Percentiles rank a stretch among this genome's conserved stretches.
phyloP scores from a whole-genome alignment of 1,139 yeast genomes.

The Wickerhamiella pararugosa region DNA sequence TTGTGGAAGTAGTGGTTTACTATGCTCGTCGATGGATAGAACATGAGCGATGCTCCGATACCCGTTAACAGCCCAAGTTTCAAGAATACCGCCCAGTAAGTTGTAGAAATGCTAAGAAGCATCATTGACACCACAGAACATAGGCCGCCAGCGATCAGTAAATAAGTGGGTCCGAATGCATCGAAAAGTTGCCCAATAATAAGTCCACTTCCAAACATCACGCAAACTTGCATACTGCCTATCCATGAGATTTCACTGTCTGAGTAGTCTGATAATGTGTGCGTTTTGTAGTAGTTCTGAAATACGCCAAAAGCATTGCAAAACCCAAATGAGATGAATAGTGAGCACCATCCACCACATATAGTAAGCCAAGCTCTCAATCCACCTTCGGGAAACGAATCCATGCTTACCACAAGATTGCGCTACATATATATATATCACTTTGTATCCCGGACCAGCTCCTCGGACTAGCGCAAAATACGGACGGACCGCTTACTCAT shows the following conservation, averaged over 20 bases:
- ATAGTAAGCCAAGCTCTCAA: too few relatives aligned
- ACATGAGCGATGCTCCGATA: not conserved
- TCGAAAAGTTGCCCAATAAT: not conserved
- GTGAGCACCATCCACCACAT: not conserved
- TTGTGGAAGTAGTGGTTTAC: not conserved
- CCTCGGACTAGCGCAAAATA: too few relatives aligned
- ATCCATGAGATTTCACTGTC: not conserved
- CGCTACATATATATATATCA: too few relatives aligned
- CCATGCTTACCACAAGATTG: too few relatives aligned
- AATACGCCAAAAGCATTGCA: not conserved
- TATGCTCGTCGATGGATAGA: not conserved
- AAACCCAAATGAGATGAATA: not conserved
- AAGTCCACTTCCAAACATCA: not conserved
- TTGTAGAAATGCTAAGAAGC: not conserved
- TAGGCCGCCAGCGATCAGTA: not conserved
- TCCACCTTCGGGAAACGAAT: too few relatives aligned
- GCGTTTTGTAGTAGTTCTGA: not conserved
- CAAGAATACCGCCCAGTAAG: not conserved
- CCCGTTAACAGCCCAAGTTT: not conserved
- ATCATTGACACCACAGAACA: not conserved
- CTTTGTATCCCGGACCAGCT: too few relatives aligned
- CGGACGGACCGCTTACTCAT: too few relatives aligned
- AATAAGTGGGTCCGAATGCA: not conserved
- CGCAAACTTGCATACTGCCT: not conserved
- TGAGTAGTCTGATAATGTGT: not conserved